Conservation (phyloP, 805 yeast genomes). For the Tetrapisispora nanseiensis region DNA sequence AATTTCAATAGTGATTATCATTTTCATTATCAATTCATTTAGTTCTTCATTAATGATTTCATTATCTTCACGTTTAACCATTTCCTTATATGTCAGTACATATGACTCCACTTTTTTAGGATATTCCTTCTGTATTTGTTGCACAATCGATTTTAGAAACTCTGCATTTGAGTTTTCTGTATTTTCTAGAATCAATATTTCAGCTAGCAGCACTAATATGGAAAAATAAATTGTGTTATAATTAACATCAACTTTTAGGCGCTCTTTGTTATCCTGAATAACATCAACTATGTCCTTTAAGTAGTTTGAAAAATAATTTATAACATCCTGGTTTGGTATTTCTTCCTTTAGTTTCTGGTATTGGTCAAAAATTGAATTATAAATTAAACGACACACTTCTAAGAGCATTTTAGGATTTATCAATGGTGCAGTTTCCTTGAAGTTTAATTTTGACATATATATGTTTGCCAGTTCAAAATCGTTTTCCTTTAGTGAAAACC, state of each 20-base stretch:
- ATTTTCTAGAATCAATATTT: neutral
- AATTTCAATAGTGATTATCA: slow-evolving; percentile 27
- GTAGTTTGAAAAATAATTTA: slow-evolving; percentile 10
- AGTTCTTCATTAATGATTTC: slow-evolving; percentile 7
- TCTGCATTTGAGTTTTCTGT: neutral
- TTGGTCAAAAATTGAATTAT: slow-evolving; percentile 22
- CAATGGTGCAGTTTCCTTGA: slow-evolving; percentile 6
- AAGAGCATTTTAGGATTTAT: slow-evolving; percentile 14
- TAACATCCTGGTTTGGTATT: neutral
- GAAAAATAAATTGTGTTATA: slow-evolving; percentile 16
- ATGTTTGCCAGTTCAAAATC: slow-evolving; percentile 31
- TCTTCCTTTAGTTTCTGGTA: slow-evolving; percentile 10
- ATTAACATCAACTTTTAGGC: slow-evolving; percentile 11
- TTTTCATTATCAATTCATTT: slow-evolving; percentile 30
- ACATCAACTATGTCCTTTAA: slow-evolving; percentile 8
- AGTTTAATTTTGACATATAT: slow-evolving; percentile 26
- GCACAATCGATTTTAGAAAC: neutral
- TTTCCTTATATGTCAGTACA: slow-evolving; percentile 20
- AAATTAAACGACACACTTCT: slow-evolving; percentile 29
- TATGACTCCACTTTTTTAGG: slow-evolving; percentile 28
- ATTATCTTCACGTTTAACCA: slow-evolving; percentile 8
- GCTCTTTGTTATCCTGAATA: slow-evolving; percentile 10
- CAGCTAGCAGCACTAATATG: slow-evolving; percentile 18
- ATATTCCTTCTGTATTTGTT: slow-evolving; percentile 19
- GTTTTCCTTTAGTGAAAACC: slow-evolving; percentile 21